Evolutionary conservation across 768 basidiomycete genomes (phyloP).

Genomic region (Tremella fuciformis): DNA sequence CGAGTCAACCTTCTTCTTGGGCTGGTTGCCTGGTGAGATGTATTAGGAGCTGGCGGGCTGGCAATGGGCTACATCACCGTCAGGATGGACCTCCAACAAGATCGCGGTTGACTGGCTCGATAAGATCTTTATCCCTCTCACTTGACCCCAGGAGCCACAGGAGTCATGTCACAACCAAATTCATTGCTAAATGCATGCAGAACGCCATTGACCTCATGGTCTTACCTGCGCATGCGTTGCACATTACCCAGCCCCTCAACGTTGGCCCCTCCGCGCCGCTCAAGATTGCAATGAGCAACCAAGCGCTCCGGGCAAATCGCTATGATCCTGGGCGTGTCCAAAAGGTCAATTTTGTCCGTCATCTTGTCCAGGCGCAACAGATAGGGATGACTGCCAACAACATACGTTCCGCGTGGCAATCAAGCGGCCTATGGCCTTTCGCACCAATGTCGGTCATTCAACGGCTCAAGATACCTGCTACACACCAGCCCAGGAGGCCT

Average conservation of each 20-base stretch:
- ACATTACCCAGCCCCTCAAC: too few species aligned
- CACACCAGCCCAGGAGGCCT: too few species aligned
- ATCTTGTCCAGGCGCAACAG: background rate
- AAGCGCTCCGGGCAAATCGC: too few species aligned
- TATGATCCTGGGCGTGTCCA: background rate
- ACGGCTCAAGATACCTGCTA: too few species aligned
- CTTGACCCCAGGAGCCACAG: background rate
- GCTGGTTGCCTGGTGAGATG: background rate
- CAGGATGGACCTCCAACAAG: background rate
- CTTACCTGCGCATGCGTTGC: too few species aligned
- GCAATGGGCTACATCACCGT: background rate
- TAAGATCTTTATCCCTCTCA: background rate
- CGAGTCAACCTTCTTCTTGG: background rate
- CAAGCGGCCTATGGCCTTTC: conserved; percentile 1
- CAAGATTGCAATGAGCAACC: conserved; percentile 1
- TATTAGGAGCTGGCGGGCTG: background rate
- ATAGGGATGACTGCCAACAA: conserved; percentile 2
- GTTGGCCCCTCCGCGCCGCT: conserved; percentile 1
- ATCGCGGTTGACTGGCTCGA: background rate
- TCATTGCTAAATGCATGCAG: conserved; percentile 10
- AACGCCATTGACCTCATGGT: conserved; percentile 14
- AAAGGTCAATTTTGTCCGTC: background rate
- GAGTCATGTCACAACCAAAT: conserved; percentile 10
- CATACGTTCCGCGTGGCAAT: background rate
- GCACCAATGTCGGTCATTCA: too few species aligned